Conservation (phyloP, 169 alveolate species). For the Plasmodium inui region DNA sequence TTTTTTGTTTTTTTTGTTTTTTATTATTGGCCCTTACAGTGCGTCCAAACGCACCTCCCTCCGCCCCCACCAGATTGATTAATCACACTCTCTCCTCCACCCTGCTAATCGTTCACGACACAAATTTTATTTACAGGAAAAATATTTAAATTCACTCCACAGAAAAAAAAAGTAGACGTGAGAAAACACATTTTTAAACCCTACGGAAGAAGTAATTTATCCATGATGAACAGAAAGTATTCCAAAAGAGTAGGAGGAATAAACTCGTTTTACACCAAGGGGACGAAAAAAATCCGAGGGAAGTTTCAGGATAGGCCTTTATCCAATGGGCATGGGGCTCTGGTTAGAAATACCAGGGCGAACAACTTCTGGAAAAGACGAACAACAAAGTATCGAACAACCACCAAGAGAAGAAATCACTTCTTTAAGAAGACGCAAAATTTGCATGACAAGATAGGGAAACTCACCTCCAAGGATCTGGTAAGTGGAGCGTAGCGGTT, state of each 20-base stretch:
- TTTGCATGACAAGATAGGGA: conserved; percentile 63
- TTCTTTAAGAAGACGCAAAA: conserved; percentile 31
- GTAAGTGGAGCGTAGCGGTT: not conserved
- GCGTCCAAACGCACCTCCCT: not conserved
- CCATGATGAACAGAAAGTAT: conserved; percentile 64
- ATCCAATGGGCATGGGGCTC: not conserved
- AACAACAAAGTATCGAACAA: not conserved
- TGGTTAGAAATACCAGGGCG: not conserved
- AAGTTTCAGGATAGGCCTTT: conserved; percentile 17
- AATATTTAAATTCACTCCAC: conserved; percentile 37
- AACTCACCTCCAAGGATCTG: conserved; percentile 62
- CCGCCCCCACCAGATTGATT: not conserved
- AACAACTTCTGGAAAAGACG: conserved; percentile 32
- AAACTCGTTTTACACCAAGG: conserved; percentile 7
- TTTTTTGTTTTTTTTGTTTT: too few species aligned
- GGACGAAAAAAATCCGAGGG: conserved; percentile 24
- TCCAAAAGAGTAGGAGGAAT: conserved; percentile 19
- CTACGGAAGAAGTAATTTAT: conserved; percentile 67
- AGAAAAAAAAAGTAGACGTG: conserved; percentile 59
- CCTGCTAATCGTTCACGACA: not conserved
- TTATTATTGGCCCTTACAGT: not conserved
- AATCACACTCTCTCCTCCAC: not conserved
- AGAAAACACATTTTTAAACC: conserved; percentile 64
- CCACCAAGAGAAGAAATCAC: conserved; percentile 35
- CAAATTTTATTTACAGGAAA: conserved; percentile 69